These are phyloP conservation scores for Ilex paraguariensis DNA, from an alignment of 305 asterid species.

Conservation along the genomic window DNA sequence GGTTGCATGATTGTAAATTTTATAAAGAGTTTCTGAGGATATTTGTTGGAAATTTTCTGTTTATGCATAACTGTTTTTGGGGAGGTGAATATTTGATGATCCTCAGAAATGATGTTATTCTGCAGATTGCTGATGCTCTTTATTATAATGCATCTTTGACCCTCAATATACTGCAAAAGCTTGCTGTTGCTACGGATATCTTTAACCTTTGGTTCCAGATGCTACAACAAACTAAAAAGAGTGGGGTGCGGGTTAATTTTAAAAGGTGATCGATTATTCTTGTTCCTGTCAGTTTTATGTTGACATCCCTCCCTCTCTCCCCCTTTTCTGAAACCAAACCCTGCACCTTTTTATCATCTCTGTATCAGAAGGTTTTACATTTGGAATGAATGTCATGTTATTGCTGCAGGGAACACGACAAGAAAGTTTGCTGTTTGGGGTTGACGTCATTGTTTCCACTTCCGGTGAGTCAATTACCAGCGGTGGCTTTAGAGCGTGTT, in stretches of 20 bases:
- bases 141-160: constrained; percentile 77
- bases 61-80: neutral
- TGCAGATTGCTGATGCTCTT: constrained; percentile 78
- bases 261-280: constrained; percentile 46
- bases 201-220: constrained; percentile 97
- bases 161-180: constrained; percentile 79
- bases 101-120: constrained; percentile 29
- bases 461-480: constrained; percentile 84
- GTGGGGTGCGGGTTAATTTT: constrained; percentile 71
- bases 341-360: too few species aligned
- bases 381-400: constrained; percentile 5
- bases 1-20: neutral
- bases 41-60: too few species aligned
- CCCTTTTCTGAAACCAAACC: constrained; percentile 2
- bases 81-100: neutral
- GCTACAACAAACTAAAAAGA: constrained; percentile 84
- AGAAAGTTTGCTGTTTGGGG: constrained; percentile 95
- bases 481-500: constrained; percentile 86
- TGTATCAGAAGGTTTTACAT: too few species aligned
- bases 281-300: neutral
- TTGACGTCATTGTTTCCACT: constrained; percentile 91
- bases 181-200: constrained; percentile 78
- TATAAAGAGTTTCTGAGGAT: too few species aligned
- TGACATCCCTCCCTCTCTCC: constrained; percentile 1
- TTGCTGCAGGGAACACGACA: constrained; percentile 82